Evolutionary conservation across 208 protist species (phyloP).

Genomic region (Crithidia sp.): DNA sequence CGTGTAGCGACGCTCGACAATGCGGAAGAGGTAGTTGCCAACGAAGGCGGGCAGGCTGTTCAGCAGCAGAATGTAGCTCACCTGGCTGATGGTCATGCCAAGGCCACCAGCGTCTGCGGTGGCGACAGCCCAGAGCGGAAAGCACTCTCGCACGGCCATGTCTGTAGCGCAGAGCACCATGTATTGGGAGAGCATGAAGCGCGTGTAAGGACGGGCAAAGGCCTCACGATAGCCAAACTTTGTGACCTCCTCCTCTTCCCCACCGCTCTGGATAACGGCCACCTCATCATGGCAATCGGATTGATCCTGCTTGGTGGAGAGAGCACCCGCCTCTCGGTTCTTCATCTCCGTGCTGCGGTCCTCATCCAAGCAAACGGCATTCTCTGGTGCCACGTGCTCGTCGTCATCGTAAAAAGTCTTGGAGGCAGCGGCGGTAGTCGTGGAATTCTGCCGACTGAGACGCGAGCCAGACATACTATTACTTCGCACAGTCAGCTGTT

Average conservation of each 20-base stretch:
- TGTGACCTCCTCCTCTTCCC: not conserved
- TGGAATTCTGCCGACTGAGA: no score
- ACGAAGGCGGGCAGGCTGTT: conserved; percentile 54
- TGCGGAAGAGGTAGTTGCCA: conserved; percentile 47
- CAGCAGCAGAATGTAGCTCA: conserved; percentile 52
- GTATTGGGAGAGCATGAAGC: conserved; percentile 52
- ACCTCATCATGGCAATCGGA: no score
- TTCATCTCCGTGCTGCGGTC: no score
- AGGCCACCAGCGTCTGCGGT: conserved; percentile 43
- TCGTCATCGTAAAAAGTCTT: no score
- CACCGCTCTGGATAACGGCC: not conserved
- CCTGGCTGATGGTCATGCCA: conserved; percentile 30
- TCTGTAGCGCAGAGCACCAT: conserved; percentile 55
- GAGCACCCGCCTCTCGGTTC: no score
- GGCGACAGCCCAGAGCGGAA: conserved; percentile 71
- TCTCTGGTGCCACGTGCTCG: no score
- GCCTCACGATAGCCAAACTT: conserved; percentile 63
- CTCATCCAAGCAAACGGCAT: no score
- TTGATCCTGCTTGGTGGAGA: no score
- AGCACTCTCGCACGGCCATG: conserved; percentile 43
- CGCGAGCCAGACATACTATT: no score
- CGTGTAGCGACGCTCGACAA: conserved; percentile 30
- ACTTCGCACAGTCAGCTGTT: no score
- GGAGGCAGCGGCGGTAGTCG: no score
- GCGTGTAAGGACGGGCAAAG: conserved; percentile 36